A percentile compares a stretch with the other conserved stretches of the same genome.
phyloP scores from a whole-genome alignment of 257 asterid genomes.

The Voacanga thouarsii region DNA sequence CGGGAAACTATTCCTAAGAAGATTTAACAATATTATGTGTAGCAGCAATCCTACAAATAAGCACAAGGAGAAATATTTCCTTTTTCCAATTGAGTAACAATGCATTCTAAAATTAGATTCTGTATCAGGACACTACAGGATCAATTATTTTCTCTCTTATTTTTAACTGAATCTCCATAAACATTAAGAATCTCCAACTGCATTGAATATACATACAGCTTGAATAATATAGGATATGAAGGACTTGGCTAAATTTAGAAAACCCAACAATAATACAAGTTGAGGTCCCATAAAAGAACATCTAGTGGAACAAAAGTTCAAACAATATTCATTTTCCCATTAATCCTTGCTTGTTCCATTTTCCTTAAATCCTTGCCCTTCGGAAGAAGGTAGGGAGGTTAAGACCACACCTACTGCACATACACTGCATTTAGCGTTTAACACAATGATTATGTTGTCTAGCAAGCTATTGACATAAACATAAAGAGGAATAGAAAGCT shows the following conservation, averaged over 20 bases:
- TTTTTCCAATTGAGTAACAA: background rate
- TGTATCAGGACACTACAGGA: background rate
- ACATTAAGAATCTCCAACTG: background rate
- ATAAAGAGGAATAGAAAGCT: background rate
- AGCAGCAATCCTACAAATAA: too few species aligned
- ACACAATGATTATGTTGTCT: background rate
- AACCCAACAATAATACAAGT: background rate
- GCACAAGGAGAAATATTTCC: too few species aligned
- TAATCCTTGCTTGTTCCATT: too few species aligned
- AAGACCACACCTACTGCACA: slow-evolving; percentile 99
- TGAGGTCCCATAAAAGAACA: background rate
- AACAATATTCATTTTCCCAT: too few species aligned
- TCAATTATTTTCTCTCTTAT: background rate
- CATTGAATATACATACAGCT: background rate
- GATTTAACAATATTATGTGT: too few species aligned
- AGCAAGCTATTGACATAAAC: background rate
- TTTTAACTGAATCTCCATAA: background rate
- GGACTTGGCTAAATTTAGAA: background rate
- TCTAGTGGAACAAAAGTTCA: too few species aligned
- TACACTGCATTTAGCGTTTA: slow-evolving; percentile 59
- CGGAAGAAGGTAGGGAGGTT: too few species aligned
- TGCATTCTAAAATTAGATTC: background rate
- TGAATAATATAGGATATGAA: background rate
- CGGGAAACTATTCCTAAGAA: too few species aligned
- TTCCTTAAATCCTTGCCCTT: too few species aligned